Evolutionary conservation across 306 rosid species (phyloP).

Genomic region (Lathyrus aphaca): DNA sequence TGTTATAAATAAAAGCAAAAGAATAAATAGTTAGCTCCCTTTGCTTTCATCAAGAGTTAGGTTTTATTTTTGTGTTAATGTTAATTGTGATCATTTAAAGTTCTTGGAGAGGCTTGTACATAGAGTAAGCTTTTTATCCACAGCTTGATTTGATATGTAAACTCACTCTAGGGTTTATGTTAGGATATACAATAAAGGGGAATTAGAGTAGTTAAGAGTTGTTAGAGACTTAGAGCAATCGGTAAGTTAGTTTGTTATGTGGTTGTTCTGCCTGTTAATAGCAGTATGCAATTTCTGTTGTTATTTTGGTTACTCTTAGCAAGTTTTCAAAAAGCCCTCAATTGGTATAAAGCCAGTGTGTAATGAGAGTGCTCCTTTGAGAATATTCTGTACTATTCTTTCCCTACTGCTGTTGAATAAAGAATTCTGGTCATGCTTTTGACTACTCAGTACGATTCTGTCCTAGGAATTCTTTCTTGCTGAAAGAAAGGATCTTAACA

Average conservation of each 20-base stretch:
- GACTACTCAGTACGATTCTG: background rate
- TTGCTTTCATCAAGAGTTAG: background rate
- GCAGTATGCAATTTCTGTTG: background rate
- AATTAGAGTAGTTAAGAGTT: background rate
- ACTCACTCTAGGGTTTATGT: background rate
- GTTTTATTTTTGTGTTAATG: background rate
- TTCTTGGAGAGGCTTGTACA: background rate
- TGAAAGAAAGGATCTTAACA: background rate
- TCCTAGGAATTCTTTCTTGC: background rate
- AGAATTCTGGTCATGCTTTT: background rate
- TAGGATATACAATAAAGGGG: conserved; percentile 5
- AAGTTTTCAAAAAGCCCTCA: background rate
- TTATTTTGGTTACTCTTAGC: background rate
- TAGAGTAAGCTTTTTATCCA: background rate
- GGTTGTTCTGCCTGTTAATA: background rate
- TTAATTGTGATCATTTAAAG: background rate
- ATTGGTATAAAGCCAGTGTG: conserved; percentile 1
- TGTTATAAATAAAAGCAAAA: background rate
- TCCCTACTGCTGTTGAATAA: conserved; percentile 3
- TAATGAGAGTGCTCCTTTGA: background rate
- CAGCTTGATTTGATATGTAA: background rate
- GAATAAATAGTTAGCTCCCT: background rate
- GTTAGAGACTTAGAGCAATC: background rate
- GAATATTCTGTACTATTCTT: background rate
- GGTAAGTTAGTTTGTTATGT: background rate